Evolutionary conservation across 768 basidiomycete species (phyloP), one percentile per base, ranked within the genome.

Genomic region (Macrolepiota albuminosa): DNA sequence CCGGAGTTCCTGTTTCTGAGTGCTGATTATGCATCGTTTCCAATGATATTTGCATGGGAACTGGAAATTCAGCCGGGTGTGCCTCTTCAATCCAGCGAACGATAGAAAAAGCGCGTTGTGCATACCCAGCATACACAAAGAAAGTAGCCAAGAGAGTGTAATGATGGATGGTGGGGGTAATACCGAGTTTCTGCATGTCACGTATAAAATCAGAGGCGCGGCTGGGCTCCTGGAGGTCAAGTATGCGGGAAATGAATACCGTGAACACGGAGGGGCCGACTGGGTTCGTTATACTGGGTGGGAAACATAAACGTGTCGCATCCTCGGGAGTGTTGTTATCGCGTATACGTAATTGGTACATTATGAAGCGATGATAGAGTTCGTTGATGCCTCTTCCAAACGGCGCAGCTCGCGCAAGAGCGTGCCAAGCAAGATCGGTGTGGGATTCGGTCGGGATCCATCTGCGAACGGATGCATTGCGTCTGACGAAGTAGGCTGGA

Each of bases 141-240:
- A 69, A 70, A 2, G 78, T 76, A 0, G 78, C 80, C 36, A 84
- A 65, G 34, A 80, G 75, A n/a, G 81, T 80, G 65, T 80, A 80
- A 40, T 83, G 79, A n/a, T 79, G 68, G 7, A 76, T 64, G 26
- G 70, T 70, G 0, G 86, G 86, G 6, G 65, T 54, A 33, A 88
- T 61, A 4, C 79, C 80, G 0, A 80, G 65, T 7, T 64, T 54
- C 4, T 74, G 49, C 84, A 89, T 86, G 65, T 88, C 84, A n/a
- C 62, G 63, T 42, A 88, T 54, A 21, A 87, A 73, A 24, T 64
- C 60, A 0, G 72, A 65, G 0, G 80, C 82, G 33, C 68, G 66
- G 5, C 64, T 50, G 0, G 76, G 66, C 1, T 75, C 72, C 33
- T 61, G 63, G 4, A 66, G 54, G 5, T 63, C 56, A 54, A 75